Base-by-base conservation (phyloP, 2,329 filamentous ascomycete genomes). In the Fusarium multiceps region DNA sequence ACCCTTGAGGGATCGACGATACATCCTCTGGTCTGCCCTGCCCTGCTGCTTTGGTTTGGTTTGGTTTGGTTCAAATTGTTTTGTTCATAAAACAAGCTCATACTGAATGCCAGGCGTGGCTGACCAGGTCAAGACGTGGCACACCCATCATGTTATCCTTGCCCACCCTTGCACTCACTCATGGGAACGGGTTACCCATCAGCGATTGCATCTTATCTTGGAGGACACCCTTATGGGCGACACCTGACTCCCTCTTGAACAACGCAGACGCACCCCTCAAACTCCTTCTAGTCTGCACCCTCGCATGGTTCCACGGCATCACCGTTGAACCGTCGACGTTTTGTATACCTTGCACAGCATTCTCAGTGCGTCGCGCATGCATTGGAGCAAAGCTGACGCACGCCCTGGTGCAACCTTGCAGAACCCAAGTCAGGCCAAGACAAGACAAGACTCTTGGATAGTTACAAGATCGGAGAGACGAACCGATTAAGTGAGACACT, bases 261-360 rank as follows among this genome's bases (percentile, higher is more conserved):
- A 71, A 61, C 68, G 43, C 68, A 71, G 67, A 70, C 63, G 40
- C 63, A 57, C 59, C 43, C 67, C 67, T 60, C 55, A 25, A 41
- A 43, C 49, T 58, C 20, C 42, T 43, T 57, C 30, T 47, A n/a
- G 53, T 40, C 21, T 60, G 30, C 62, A 46, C 32, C 21, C 55
- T 66, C 57, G 41, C 49, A 48, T 54, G 66, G 70, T 74, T 58
- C 57, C 60, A 69, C 71, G 59, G 71, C 68, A 72, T 66, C 57
- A 62, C 72, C 72, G 72, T 73, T 74, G 46, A 45, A 69, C 65
- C 21, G 42, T 51, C 32, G 25, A 59, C 25, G 28, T 43, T 28
- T 42, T 47, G 27, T 23, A 48, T 60, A 28, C 51, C 21, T 32
- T 55, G 56, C 41, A 59, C 51, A 27, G 51, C 53, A 53, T 63